Percentiles rank a stretch among this genome's conserved stretches.
Evolutionary conservation across 1,284 basidiomycete genomes (phyloP).

Genomic region (Cryptococcus sp.): DNA sequence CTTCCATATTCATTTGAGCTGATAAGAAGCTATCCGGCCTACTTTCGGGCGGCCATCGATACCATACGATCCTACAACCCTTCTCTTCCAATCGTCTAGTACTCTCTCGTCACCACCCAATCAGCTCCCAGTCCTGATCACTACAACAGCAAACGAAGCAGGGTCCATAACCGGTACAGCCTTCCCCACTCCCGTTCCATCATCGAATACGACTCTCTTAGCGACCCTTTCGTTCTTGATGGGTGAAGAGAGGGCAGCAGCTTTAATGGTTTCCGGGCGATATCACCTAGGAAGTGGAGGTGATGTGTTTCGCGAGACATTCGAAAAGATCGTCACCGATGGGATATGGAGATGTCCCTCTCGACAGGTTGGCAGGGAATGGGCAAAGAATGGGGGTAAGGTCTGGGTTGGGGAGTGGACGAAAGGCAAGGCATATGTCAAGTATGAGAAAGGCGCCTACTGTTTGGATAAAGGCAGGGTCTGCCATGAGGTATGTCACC

Average conservation of each 20-base stretch:
- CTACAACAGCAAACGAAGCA: slow-evolving; percentile 67
- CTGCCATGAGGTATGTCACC: slow-evolving; percentile 37
- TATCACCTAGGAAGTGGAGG: slow-evolving; percentile 48
- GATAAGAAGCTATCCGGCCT: slow-evolving; percentile 32
- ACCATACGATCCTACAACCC: slow-evolving; percentile 55
- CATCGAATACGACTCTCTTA: slow-evolving; percentile 49
- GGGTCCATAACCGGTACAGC: slow-evolving; percentile 57
- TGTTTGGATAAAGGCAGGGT: slow-evolving; percentile 20
- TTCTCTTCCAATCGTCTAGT: slow-evolving; percentile 59
- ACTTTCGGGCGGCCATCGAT: slow-evolving; percentile 27
- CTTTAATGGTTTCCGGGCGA: slow-evolving; percentile 52
- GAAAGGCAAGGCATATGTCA: slow-evolving; percentile 64
- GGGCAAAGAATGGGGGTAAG: slow-evolving; percentile 60
- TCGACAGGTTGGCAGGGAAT: slow-evolving; percentile 64
- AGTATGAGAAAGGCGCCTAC: slow-evolving; percentile 49
- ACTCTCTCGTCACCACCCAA: slow-evolving; percentile 58
- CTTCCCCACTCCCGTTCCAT: slow-evolving; percentile 44
- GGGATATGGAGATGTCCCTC: slow-evolving; percentile 54
- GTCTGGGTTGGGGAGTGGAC: slow-evolving; percentile 66
- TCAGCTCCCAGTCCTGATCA: slow-evolving; percentile 60
- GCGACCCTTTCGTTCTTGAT: slow-evolving; percentile 52
- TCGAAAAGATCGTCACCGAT: slow-evolving; percentile 65
- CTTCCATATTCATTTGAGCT: background rate
- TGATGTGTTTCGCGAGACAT: slow-evolving; percentile 51
- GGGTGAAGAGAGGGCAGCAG: slow-evolving; percentile 52